Conservation (phyloP, 352 stramenopile species). For the Pythium diclinum region DNA sequence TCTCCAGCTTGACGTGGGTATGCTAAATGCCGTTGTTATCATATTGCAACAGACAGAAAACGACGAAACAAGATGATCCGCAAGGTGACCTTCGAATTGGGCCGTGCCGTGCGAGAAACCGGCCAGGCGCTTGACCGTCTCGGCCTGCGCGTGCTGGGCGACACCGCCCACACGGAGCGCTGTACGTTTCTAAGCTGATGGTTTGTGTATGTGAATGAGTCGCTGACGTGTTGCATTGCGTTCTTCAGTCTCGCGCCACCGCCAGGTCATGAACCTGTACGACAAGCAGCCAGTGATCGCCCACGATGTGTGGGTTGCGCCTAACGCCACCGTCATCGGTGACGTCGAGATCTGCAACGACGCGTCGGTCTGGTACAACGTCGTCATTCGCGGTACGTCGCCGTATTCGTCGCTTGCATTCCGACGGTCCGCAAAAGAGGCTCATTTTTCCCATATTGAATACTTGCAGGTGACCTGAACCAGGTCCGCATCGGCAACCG, state of each 20-base stretch:
- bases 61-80: slow-evolving; percentile 65
- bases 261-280: slow-evolving; percentile 92
- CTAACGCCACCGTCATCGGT: slow-evolving; percentile 95
- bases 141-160: slow-evolving; percentile 84
- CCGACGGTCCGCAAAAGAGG: background rate
- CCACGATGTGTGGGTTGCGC: slow-evolving; percentile 93
- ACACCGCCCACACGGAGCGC: slow-evolving; percentile 89
- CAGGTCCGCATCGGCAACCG: slow-evolving; percentile 93
- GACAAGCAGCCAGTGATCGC: slow-evolving; percentile 90
- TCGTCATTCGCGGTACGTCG: slow-evolving; percentile 87
- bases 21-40: background rate
- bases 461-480: slow-evolving; percentile 70
- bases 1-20: background rate
- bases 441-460: background rate
- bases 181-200: slow-evolving; percentile 45
- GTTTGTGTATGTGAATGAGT: background rate
- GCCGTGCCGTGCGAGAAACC: slow-evolving; percentile 93
- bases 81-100: slow-evolving; percentile 89
- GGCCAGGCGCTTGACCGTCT: slow-evolving; percentile 95
- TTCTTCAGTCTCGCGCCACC: slow-evolving; percentile 87
- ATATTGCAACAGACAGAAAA: background rate
- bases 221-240: background rate
- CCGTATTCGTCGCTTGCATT: background rate
- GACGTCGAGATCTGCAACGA: slow-evolving; percentile 94
- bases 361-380: slow-evolving; percentile 96